A percentile compares a stretch with the other conserved stretches of the same genome.
Evolutionary conservation across 2,329 filamentous ascomycete genomes (phyloP).

Genomic region (Aspergillus quadrilineatus): DNA sequence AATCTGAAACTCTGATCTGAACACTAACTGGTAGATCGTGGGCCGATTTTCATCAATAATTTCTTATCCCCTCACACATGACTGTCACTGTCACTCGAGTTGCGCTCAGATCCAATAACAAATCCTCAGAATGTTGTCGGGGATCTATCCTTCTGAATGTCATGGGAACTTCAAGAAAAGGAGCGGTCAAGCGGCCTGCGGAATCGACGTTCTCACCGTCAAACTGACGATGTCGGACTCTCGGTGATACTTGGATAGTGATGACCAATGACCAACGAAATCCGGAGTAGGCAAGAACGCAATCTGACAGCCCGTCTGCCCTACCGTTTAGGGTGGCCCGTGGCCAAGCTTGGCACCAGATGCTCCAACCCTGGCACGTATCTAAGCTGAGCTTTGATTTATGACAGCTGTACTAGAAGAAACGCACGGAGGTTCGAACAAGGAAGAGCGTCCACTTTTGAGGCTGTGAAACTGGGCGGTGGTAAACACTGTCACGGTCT

Average conservation of each 20-base stretch:
- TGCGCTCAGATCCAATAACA: not conserved
- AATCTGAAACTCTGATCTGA: conserved; percentile 22
- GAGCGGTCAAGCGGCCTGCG: conserved; percentile 1
- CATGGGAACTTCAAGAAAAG: not conserved
- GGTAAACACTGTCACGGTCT: too few relatives aligned
- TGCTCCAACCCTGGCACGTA: not conserved
- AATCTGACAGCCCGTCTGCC: not conserved
- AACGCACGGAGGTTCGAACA: not conserved
- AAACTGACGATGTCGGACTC: not conserved
- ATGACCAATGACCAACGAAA: not conserved
- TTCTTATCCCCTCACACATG: conserved; percentile 8
- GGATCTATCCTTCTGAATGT: not conserved
- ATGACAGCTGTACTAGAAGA: not conserved
- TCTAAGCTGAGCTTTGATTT: not conserved
- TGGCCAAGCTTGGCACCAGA: not conserved
- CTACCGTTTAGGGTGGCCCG: not conserved
- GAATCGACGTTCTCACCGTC: not conserved
- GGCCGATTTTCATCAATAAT: conserved; percentile 11
- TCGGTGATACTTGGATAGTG: not conserved
- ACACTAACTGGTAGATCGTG: conserved; percentile 21
- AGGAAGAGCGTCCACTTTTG: not conserved
- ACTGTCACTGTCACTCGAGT: not conserved
- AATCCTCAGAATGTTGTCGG: not conserved
- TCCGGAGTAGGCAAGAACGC: not conserved
- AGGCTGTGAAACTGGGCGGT: not conserved